A percentile compares a stretch with the other conserved stretches of the same genome.
Evolutionary conservation across 176 grass and related monocot species (phyloP).

Genomic region (Aechmea fasciata): DNA sequence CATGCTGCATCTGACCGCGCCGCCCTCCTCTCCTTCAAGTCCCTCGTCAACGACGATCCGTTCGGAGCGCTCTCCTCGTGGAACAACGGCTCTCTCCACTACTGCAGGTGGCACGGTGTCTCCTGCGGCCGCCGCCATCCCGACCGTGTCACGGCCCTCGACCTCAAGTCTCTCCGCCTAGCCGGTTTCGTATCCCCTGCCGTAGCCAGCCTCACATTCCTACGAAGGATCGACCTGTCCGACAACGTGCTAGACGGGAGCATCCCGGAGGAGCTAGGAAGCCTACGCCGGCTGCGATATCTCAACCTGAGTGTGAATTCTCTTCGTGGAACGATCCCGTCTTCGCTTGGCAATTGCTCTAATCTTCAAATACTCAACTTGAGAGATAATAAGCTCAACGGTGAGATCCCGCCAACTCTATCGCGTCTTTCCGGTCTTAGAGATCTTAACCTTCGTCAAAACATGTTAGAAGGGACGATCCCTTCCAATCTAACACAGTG

Average conservation of each 20-base stretch:
- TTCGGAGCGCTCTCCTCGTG: constrained; percentile 2
- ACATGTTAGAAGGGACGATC: background rate
- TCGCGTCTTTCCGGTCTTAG: background rate
- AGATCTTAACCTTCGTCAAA: constrained; percentile 14
- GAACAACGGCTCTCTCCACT: background rate
- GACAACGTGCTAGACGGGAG: constrained; percentile 28
- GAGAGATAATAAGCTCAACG: constrained; percentile 33
- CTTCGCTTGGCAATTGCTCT: constrained; percentile 12
- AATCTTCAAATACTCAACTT: constrained; percentile 28
- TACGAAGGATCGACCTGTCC: constrained; percentile 28
- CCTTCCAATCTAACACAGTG: background rate
- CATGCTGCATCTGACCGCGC: too few species aligned
- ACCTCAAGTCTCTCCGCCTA: constrained; percentile 25
- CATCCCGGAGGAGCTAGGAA: constrained; percentile 35
- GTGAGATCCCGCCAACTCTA: constrained; percentile 17
- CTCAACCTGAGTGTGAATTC: constrained; percentile 24
- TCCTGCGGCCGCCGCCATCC: background rate
- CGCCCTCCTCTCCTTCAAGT: constrained; percentile 28
- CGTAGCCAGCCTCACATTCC: constrained; percentile 25
- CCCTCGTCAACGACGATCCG: constrained; percentile 11
- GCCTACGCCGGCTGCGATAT: constrained; percentile 19
- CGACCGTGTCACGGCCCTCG: constrained; percentile 9
- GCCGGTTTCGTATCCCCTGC: constrained; percentile 23
- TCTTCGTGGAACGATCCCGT: constrained; percentile 29
- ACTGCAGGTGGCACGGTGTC: constrained; percentile 23